phyloP scores from a whole-genome alignment of 2,329 filamentous ascomycete genomes.

The Exophiala oligosperma region DNA sequence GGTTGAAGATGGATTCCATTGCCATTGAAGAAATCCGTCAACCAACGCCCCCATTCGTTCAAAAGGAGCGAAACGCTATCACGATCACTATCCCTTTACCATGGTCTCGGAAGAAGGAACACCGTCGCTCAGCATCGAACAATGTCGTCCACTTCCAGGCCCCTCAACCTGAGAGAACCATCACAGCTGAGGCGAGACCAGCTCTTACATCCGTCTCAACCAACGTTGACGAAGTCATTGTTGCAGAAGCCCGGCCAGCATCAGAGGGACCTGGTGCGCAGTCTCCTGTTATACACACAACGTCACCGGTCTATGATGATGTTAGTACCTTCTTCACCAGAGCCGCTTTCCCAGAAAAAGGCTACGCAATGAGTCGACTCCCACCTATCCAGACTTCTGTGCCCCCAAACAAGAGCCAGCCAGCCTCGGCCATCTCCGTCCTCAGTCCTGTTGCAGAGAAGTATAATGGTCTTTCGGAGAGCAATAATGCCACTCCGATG shows the following conservation, averaged over 20 bases:
- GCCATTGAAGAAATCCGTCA: slow-evolving; percentile 4
- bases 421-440: slow-evolving; percentile 21
- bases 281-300: slow-evolving; percentile 17
- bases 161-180: slow-evolving; percentile 1
- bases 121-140: slow-evolving; percentile 19
- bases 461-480: slow-evolving; percentile 19
- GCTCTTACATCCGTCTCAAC: background rate
- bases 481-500: slow-evolving; percentile 20
- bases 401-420: slow-evolving; percentile 42
- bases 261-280: slow-evolving; percentile 3
- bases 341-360: slow-evolving; percentile 61
- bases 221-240: slow-evolving; percentile 19
- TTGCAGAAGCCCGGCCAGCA: slow-evolving; percentile 13
- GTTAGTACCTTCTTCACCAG: slow-evolving; percentile 21
- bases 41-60: slow-evolving; percentile 10
- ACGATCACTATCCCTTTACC: slow-evolving; percentile 24
- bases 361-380: slow-evolving; percentile 86
- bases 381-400: slow-evolving; percentile 73
- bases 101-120: slow-evolving; percentile 22
- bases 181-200: slow-evolving; percentile 6
- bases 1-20: slow-evolving; percentile 3
- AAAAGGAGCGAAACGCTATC: slow-evolving; percentile 21
- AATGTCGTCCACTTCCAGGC: background rate
- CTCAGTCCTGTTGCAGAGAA: slow-evolving; percentile 22
- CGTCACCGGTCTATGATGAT: slow-evolving; percentile 22